Conservation (phyloP, 2,329 filamentous ascomycete genomes). For the Colletotrichum chlorophyti region DNA sequence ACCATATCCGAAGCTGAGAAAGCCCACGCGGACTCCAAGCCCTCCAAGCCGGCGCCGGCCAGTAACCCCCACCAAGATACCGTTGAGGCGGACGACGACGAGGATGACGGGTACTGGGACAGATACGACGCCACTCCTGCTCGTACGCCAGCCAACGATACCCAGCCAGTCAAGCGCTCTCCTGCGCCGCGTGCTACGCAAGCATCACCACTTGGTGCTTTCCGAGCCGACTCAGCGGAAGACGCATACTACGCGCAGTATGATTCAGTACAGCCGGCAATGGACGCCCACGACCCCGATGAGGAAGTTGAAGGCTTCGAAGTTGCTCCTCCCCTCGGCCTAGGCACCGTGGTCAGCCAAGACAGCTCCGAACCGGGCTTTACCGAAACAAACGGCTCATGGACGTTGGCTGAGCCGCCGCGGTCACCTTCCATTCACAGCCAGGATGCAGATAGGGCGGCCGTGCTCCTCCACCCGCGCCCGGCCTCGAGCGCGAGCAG, state of each 20-base stretch:
- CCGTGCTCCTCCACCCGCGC: constrained; percentile 59
- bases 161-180: constrained; percentile 65
- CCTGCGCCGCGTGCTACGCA: constrained; percentile 58
- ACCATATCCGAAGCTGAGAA: constrained; percentile 68
- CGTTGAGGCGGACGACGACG: constrained; percentile 56
- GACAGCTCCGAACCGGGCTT: constrained; percentile 35
- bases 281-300: constrained; percentile 84
- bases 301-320: constrained; percentile 58
- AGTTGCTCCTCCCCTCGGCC: constrained; percentile 41
- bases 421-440: constrained; percentile 41
- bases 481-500: constrained; percentile 65
- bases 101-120: constrained; percentile 82
- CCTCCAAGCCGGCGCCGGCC: constrained; percentile 32
- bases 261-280: constrained; percentile 78
- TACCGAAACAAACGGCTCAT: constrained; percentile 47
- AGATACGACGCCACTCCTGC: constrained; percentile 76
- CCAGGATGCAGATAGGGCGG: constrained; percentile 44
- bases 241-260: constrained; percentile 81
- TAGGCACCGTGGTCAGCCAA: constrained; percentile 29
- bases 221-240: constrained; percentile 54
- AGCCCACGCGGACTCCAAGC: constrained; percentile 48
- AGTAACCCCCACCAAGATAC: constrained; percentile 25
- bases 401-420: constrained; percentile 53
- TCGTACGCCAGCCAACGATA: constrained; percentile 48
- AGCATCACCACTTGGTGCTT: constrained; percentile 33